Conservation (phyloP, 768 basidiomycete genomes). For the Mycena venus region DNA sequence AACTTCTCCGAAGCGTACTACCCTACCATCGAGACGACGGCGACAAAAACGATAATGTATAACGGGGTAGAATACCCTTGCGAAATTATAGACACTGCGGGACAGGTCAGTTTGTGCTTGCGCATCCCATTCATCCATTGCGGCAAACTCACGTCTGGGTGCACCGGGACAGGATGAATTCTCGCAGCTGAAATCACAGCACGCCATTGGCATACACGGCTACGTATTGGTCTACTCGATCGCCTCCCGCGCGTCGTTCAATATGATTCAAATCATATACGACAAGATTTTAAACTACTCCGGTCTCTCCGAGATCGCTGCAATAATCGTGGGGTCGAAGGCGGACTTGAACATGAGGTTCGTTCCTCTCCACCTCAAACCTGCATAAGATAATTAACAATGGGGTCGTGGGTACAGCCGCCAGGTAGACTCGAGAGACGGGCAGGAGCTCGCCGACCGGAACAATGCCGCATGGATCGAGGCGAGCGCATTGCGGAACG, state of each 20-base stretch:
- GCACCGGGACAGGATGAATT: conserved; percentile 88
- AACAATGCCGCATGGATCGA: conserved; percentile 88
- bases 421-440: conserved; percentile 83
- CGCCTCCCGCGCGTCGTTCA: conserved; percentile 88
- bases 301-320: conserved; percentile 87
- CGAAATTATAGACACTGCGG: conserved; percentile 98
- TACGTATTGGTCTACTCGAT: conserved; percentile 98
- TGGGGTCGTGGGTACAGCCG: conserved; percentile 58
- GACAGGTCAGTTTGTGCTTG: conserved; percentile 74
- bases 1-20: conserved; percentile 94
- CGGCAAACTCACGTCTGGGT: conserved; percentile 15
- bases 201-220: conserved; percentile 97
- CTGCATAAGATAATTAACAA: conserved; percentile 40
- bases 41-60: conserved; percentile 86
- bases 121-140: too few relatives aligned
- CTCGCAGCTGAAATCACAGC: conserved; percentile 92
- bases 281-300: conserved; percentile 93
- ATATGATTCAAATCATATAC: conserved; percentile 94
- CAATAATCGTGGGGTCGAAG: conserved; percentile 96
- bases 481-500: conserved; percentile 88
- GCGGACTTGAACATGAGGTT: conserved; percentile 84
- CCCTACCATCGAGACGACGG: conserved; percentile 94
- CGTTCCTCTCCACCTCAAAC: conserved; percentile 39
- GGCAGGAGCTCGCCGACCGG: conserved; percentile 77
- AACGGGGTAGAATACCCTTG: conserved; percentile 94